These are phyloP conservation scores for Stachybotrys elegans DNA, from an alignment of 2,329 filamentous ascomycete genomes.

Conservation along the genomic window DNA sequence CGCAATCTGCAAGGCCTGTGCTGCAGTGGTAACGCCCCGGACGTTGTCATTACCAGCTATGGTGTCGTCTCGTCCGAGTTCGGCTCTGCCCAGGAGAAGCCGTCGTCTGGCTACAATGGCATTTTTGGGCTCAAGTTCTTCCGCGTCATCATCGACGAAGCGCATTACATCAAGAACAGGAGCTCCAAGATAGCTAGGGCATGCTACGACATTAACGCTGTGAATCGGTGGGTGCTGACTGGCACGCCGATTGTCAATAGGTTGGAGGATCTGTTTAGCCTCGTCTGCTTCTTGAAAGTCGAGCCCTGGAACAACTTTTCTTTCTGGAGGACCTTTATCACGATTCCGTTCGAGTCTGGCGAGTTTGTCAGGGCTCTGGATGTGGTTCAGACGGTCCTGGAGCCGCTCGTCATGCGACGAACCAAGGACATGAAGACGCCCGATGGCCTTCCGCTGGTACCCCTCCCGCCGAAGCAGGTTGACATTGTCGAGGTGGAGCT, in stretches of 20 bases:
- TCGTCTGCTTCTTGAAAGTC: conserved; percentile 87
- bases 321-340: conserved; percentile 99
- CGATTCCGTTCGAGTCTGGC: conserved; percentile 91
- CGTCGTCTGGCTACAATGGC: conserved; percentile 61
- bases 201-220: conserved; percentile 82
- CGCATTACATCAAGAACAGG: conserved; percentile 85
- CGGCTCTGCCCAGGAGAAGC: conserved; percentile 58
- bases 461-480: conserved; percentile 73
- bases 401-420: conserved; percentile 88
- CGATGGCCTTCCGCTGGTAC: conserved; percentile 68
- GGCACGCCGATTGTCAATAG: conserved; percentile 97
- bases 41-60: conserved; percentile 92
- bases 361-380: conserved; percentile 91
- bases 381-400: conserved; percentile 93
- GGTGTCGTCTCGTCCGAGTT: conserved; percentile 89
- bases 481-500: conserved; percentile 86
- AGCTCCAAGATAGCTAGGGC: conserved; percentile 92
- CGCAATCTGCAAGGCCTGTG: conserved; percentile 76
- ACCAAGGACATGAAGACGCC: conserved; percentile 99
- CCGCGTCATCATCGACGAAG: conserved; percentile 91
- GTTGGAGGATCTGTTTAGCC: conserved; percentile 87
- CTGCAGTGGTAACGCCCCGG: conserved; percentile 70
- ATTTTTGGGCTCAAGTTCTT: conserved; percentile 94
- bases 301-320: conserved; percentile 99
- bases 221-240: conserved; percentile 88